A percentile compares a stretch with the other conserved stretches of the same genome.
Conservation (phyloP, 2,329 filamentous ascomycete genomes). For the Trichoderma sp. region DNA sequence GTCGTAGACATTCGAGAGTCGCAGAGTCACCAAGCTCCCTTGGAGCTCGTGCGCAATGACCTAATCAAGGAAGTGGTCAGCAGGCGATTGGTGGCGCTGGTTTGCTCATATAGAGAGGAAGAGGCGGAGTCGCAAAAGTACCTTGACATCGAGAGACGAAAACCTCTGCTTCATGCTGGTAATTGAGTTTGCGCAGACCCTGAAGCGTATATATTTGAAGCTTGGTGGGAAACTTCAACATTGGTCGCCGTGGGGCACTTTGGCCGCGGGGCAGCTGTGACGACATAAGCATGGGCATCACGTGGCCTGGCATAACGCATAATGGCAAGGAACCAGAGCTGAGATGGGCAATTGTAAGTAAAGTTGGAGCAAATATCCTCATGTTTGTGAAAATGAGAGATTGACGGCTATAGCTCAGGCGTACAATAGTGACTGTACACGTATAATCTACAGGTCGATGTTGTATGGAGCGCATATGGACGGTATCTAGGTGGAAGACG, state of each 20-base stretch:
- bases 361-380: not conserved
- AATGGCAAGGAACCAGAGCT: not conserved
- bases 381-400: not conserved
- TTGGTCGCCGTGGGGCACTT: constrained; percentile 18
- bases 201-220: not conserved
- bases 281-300: constrained; percentile 10
- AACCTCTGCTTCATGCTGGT: constrained; percentile 73
- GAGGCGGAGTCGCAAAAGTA: constrained; percentile 28
- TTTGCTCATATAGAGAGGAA: not conserved
- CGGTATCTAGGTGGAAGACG: not conserved
- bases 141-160: constrained; percentile 76
- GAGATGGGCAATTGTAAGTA: not conserved
- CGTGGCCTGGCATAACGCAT: constrained; percentile 2
- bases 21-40: constrained; percentile 69
- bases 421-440: not conserved
- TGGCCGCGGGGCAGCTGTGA: constrained; percentile 21
- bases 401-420: not conserved
- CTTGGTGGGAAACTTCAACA: not conserved
- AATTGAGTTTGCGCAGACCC: not conserved
- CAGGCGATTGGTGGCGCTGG: not conserved
- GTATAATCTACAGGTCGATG: not conserved
- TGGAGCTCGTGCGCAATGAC: constrained; percentile 94
- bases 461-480: not conserved
- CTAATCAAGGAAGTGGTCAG: constrained; percentile 43
- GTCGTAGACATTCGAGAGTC: constrained; percentile 93